Conservation (phyloP, 2,329 filamentous ascomycete genomes). For the Camillea tinctor region DNA sequence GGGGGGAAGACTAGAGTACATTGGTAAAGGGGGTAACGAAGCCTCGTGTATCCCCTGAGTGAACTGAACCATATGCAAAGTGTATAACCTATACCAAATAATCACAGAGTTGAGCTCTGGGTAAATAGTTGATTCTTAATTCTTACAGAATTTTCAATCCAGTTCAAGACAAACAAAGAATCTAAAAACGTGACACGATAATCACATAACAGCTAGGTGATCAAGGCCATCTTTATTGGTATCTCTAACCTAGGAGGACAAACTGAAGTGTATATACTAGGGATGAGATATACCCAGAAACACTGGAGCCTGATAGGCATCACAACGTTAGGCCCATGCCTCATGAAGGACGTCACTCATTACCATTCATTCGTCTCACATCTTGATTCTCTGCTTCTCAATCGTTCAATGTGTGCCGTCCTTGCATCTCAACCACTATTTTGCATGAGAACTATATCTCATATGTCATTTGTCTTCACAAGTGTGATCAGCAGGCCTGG, state of each 20-base stretch:
- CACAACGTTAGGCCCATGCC: not conserved
- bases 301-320: not conserved
- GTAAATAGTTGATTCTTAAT: too few relatives aligned
- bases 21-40: too few relatives aligned
- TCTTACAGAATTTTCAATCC: too few relatives aligned
- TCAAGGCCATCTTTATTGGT: not conserved
- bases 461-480: too few relatives aligned
- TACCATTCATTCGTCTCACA: not conserved
- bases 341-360: not conserved
- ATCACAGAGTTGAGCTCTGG: too few relatives aligned
- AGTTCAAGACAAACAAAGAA: too few relatives aligned
- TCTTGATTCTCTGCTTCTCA: not conserved
- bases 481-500: too few relatives aligned
- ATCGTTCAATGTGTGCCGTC: not conserved
- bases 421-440: not conserved
- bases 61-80: too few relatives aligned
- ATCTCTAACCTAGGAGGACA: not conserved
- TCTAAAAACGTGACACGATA: too few relatives aligned
- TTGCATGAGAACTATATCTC: not conserved
- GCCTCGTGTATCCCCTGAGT: too few relatives aligned
- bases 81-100: too few relatives aligned
- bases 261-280: not conserved
- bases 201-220: not conserved
- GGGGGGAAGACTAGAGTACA: too few relatives aligned
- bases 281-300: not conserved